Evolutionary conservation across 2,329 filamentous ascomycete species (phyloP).

Genomic region (Colletotrichum trifolii): DNA sequence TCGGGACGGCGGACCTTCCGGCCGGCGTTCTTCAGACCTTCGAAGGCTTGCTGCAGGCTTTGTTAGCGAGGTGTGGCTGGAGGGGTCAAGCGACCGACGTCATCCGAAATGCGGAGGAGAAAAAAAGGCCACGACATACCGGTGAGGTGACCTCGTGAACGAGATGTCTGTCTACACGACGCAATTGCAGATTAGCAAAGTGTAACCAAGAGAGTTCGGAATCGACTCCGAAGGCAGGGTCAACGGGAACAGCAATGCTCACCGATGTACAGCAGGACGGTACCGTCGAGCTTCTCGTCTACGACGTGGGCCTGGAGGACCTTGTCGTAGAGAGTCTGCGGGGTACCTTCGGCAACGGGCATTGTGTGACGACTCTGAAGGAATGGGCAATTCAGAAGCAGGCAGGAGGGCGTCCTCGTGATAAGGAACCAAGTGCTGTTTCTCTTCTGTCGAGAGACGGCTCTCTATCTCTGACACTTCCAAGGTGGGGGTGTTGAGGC

Average conservation of each 20-base stretch:
- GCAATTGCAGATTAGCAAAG: constrained; percentile 19
- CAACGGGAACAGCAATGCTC: constrained; percentile 45
- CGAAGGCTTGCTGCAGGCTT: constrained; percentile 85
- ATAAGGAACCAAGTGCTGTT: neutral
- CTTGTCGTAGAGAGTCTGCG: constrained; percentile 96
- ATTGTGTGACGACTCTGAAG: constrained; percentile 61
- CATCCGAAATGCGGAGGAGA: constrained; percentile 12
- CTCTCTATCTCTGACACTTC: constrained; percentile 1
- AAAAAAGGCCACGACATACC: constrained; percentile 55
- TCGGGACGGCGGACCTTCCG: constrained; percentile 92
- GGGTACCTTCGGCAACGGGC: constrained; percentile 78
- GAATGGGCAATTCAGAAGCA: constrained; percentile 5
- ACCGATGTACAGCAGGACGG: constrained; percentile 93
- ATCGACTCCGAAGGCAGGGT: neutral
- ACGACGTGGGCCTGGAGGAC: constrained; percentile 95
- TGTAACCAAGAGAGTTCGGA: neutral
- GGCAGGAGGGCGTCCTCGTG: constrained; percentile 12
- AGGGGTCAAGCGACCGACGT: constrained; percentile 32
- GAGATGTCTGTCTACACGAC: constrained; percentile 81
- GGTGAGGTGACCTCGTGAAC: constrained; percentile 99
- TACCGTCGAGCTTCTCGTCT: constrained; percentile 94
- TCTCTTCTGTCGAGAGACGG: neutral
- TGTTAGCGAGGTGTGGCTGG: constrained; percentile 34
- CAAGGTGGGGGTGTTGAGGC: neutral
- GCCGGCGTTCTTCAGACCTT: constrained; percentile 89